A percentile compares a stretch with the other conserved stretches of the same genome.
Evolutionary conservation across 345 rosid species (phyloP).

Genomic region (Arabidopsis suecica): DNA sequence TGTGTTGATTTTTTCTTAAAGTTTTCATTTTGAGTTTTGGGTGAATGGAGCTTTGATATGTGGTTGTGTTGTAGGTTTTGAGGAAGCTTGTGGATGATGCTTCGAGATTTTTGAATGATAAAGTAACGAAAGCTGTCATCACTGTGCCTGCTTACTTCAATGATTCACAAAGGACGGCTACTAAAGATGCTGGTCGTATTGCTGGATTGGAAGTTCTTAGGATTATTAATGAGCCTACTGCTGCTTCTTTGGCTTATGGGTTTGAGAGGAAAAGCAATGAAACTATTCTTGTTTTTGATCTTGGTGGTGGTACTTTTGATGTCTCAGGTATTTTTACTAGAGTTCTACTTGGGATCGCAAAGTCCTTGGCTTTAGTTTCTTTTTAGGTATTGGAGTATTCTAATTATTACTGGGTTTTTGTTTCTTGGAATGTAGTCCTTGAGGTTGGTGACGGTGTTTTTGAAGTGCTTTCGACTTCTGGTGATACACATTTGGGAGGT

Average conservation of each 20-base stretch:
- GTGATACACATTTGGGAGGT: conserved; percentile 98
- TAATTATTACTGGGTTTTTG: background rate
- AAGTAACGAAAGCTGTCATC: conserved; percentile 73
- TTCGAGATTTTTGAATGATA: conserved; percentile 68
- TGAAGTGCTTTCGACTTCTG: conserved; percentile 97
- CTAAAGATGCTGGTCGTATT: conserved; percentile 94
- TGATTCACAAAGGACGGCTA: conserved; percentile 94
- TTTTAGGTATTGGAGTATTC: background rate
- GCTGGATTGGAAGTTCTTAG: conserved; percentile 87
- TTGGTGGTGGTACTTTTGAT: conserved; percentile 99
- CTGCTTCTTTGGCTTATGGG: conserved; percentile 98
- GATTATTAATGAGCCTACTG: conserved; percentile 96
- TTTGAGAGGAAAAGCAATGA: conserved; percentile 94
- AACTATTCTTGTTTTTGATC: conserved; percentile 96
- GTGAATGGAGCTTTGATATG: background rate
- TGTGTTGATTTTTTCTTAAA: background rate
- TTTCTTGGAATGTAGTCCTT: conserved; percentile 61
- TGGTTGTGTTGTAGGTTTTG: conserved; percentile 61
- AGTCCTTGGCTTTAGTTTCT: background rate
- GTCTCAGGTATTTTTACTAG: conserved; percentile 71
- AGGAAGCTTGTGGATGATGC: conserved; percentile 99
- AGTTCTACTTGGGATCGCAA: background rate
- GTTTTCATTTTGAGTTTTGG: background rate
- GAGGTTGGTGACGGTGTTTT: conserved; percentile 99
- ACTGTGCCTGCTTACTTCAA: conserved; percentile 87